Evolutionary conservation across 257 asterid genomes (phyloP), one percentile per base, ranked within the genome.

Genomic region (Lycium ferocissimum): DNA sequence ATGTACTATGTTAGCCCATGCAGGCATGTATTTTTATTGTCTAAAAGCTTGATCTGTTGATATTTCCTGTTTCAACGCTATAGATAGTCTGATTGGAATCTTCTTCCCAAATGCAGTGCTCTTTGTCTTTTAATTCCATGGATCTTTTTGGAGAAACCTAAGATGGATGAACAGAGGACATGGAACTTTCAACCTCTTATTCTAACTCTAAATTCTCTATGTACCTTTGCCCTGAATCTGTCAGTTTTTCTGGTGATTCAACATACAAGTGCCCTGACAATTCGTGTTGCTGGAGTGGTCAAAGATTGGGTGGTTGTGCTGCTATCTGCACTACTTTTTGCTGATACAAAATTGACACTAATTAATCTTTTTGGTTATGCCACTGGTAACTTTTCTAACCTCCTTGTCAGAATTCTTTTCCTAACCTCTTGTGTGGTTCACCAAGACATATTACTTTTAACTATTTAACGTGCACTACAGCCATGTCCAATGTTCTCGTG

Each of bases 1-100:
- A 97, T 97, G 99, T 97, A 97, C 90, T 97, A 97, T 62, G 98
- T 97, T 76, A 97, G 99, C 91, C 99, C 99, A 15, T 97, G 98
- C 98, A 97, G 99, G 99, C 86, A 91, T 87, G 96, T 87, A 54
- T 59, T 87, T 58, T 67, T 40, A 15, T 83, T 17, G 43, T 65
- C 65, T 80, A 5, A 51, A 73, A 40, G 43, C 38, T 65, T 70
- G 18, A 85, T 4, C 7, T 12, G 14, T 78, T 59, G n/a, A 45
- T 17, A 20, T 69, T 15, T 49, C 38, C 18, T 43, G 20, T 66
- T 85, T 49, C 57, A 63, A 45, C 69, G 22, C n/a, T 22, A 26
- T 71, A 61, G 18, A 62, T 56, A 18, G n/a, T 69, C 45, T 40
- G 15, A 69, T 54, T 84, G 35, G 35, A 84, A 56, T 11, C 37